Conservation (phyloP, 352 stramenopile species). For the Globisporangium camurandrum region DNA sequence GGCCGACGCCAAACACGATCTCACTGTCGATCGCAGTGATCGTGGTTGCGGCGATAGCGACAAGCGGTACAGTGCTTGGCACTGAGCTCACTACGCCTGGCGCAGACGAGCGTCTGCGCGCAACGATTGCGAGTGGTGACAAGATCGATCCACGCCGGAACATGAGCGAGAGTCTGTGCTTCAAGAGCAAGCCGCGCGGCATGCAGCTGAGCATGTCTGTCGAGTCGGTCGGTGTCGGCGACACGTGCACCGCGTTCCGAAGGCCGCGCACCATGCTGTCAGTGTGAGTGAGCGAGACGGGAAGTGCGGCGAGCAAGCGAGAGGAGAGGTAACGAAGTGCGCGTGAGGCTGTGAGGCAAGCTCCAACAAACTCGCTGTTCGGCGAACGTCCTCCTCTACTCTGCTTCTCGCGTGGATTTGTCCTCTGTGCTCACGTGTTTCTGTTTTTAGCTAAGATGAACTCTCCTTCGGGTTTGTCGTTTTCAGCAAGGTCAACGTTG, state of each 20-base stretch:
- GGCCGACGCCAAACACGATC: constrained; percentile 40
- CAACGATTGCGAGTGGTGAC: constrained; percentile 11
- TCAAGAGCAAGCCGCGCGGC: constrained; percentile 32
- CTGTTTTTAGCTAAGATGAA: no score
- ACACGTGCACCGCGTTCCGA: constrained; percentile 7
- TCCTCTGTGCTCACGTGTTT: no score
- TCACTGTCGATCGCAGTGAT: constrained; percentile 35
- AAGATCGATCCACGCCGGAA: constrained; percentile 37
- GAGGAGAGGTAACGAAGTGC: no score
- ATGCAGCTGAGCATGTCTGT: not conserved
- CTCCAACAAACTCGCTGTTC: no score
- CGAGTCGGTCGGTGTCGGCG: not conserved
- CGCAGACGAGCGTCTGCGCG: not conserved
- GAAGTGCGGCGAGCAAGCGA: no score
- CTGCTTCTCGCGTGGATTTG: no score
- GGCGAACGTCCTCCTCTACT: no score
- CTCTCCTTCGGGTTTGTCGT: no score
- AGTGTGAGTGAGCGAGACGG: no score
- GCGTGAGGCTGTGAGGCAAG: no score
- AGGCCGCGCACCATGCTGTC: constrained; percentile 4
- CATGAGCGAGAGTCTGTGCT: constrained; percentile 33
- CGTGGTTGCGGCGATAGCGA: not conserved
- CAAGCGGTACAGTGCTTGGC: no score
- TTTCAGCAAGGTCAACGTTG: no score
- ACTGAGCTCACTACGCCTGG: not conserved